Conservation (phyloP, 176 grass and related monocot genomes). For the Otatea glauca region DNA sequence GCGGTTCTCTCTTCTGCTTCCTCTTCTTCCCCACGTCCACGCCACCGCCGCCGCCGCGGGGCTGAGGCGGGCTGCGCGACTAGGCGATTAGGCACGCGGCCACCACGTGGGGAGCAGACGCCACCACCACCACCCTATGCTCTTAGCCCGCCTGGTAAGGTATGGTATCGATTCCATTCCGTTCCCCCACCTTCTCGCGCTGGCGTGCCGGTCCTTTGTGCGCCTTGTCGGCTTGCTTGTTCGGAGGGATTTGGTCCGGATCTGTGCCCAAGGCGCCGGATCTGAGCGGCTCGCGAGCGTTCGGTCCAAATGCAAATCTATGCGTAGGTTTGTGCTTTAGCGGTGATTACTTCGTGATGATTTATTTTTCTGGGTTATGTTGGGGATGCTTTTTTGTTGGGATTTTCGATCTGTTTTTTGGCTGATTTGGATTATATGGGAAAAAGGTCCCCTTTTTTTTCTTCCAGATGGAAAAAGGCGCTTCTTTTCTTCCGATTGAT, state of each 20-base stretch:
- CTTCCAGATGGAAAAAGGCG: background rate
- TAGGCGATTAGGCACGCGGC: constrained; percentile 19
- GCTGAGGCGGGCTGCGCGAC: constrained; percentile 24
- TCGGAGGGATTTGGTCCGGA: constrained; percentile 39
- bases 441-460: constrained; percentile 4
- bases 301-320: constrained; percentile 16
- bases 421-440: constrained; percentile 24
- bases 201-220: background rate
- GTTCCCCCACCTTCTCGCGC: background rate
- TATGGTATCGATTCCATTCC: constrained; percentile 46
- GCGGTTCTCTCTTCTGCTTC: constrained; percentile 32
- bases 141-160: constrained; percentile 57
- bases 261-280: constrained; percentile 48
- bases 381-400: background rate
- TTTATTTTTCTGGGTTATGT: constrained; percentile 1
- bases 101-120: constrained; percentile 37
- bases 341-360: background rate
- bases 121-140: constrained; percentile 38
- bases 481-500: background rate
- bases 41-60: constrained; percentile 11
- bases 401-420: constrained; percentile 43
- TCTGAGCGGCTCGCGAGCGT: constrained; percentile 25
- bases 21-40: background rate
- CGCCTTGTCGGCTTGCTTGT: constrained; percentile 31
- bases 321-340: constrained; percentile 23